Evolutionary conservation across 305 asterid species (phyloP).

Genomic region (Coffea humblotiana): DNA sequence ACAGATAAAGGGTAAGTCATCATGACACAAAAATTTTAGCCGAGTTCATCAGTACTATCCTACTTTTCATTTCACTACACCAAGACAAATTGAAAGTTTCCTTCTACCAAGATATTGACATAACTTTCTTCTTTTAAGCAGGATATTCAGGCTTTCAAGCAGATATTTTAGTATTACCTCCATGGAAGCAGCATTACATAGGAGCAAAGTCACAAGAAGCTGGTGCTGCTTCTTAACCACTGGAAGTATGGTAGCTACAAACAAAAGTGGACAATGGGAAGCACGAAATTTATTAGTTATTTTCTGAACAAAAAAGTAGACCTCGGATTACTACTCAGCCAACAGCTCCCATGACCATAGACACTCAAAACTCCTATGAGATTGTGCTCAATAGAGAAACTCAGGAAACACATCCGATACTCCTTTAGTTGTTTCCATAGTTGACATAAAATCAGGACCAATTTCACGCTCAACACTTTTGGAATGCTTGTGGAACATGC

Average conservation of each 20-base stretch:
- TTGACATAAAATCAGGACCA: not conserved
- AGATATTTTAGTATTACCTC: slow-evolving; percentile 55
- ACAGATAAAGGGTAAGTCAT: not conserved
- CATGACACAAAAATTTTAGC: not conserved
- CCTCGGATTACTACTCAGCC: not conserved
- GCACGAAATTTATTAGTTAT: not conserved
- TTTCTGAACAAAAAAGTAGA: not conserved
- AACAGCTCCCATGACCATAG: not conserved
- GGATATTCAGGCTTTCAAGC: not conserved
- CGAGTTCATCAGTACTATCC: not conserved
- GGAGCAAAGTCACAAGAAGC: slow-evolving; percentile 92
- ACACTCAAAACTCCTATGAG: not conserved
- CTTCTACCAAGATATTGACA: not conserved
- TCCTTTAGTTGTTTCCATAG: not conserved
- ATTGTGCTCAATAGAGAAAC: not conserved
- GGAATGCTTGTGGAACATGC: not conserved
- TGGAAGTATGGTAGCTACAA: slow-evolving; percentile 78
- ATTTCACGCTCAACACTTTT: not conserved
- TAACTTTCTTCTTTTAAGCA: not conserved
- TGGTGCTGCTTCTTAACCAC: slow-evolving; percentile 95
- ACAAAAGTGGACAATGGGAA: slow-evolving; percentile 3
- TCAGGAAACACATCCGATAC: not conserved
- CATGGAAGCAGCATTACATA: slow-evolving; percentile 91
- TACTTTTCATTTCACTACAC: not conserved
- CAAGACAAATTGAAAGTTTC: not conserved